Evolutionary conservation across 202 grass and related monocot genomes (phyloP).

Genomic region (Panicum hallii): DNA sequence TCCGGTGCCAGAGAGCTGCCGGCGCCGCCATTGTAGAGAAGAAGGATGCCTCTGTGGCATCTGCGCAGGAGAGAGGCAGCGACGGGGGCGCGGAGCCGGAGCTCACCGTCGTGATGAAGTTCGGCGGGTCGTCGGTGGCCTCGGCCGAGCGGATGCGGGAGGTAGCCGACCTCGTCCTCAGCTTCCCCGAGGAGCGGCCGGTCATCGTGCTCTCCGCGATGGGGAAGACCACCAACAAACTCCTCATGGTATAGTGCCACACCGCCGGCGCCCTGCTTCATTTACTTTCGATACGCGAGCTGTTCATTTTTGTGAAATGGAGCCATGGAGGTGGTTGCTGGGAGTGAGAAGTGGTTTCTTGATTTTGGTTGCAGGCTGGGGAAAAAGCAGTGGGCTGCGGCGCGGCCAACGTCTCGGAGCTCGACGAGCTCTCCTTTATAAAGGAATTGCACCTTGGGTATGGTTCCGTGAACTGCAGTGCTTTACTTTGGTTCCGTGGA

Average conservation of each 20-base stretch:
- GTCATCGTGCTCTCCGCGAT: constrained; percentile 74
- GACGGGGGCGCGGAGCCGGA: not conserved
- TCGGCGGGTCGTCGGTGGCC: constrained; percentile 71
- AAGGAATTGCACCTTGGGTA: constrained; percentile 60
- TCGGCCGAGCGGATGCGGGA: constrained; percentile 73
- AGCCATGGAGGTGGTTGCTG: not conserved
- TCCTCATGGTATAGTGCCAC: constrained; percentile 49
- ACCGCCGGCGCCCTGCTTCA: not conserved
- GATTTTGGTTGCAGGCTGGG: constrained; percentile 57
- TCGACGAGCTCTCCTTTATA: constrained; percentile 64
- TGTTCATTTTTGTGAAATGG: not conserved
- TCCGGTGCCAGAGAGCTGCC: constrained; percentile 42
- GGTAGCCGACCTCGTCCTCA: constrained; percentile 68
- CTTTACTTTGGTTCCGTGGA: constrained; percentile 5
- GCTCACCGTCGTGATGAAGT: constrained; percentile 77
- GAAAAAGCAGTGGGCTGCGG: constrained; percentile 72
- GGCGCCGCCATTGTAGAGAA: constrained; percentile 32
- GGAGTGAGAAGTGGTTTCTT: not conserved
- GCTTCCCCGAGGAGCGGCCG: constrained; percentile 65
- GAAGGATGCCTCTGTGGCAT: constrained; percentile 15
- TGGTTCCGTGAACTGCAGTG: not conserved
- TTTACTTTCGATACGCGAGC: not conserved
- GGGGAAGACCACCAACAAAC: constrained; percentile 76
- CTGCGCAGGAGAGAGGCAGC: not conserved
- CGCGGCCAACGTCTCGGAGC: constrained; percentile 54